phyloP scores from a whole-genome alignment of 495 filamentous ascomycete species.

The Penicillium paxilli region DNA sequence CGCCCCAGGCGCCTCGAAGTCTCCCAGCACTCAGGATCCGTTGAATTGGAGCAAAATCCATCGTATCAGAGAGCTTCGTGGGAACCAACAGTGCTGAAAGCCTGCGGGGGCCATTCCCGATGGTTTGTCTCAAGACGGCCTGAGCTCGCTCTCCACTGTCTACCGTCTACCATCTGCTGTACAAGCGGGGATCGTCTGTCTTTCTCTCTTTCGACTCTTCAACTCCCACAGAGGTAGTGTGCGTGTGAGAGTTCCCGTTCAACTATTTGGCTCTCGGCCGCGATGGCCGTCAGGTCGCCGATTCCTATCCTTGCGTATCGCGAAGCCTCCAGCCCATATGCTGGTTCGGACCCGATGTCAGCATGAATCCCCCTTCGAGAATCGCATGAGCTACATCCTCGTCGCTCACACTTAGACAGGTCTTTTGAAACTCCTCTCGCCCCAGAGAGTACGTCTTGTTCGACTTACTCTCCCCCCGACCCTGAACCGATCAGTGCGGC shows the following conservation, averaged over 20 bases:
- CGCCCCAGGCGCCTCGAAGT: constrained; percentile 28
- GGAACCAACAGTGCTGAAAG: constrained; percentile 8
- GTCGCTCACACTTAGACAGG: constrained; percentile 10
- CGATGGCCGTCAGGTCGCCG: constrained; percentile 37
- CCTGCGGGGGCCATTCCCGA: constrained; percentile 6
- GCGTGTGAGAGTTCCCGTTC: background rate
- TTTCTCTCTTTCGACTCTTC: constrained; percentile 3
- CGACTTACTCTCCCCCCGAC: background rate
- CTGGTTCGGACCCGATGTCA: constrained; percentile 17
- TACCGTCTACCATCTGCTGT: constrained; percentile 1
- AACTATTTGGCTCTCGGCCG: constrained; percentile 10
- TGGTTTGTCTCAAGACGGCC: constrained; percentile 12
- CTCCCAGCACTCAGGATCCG: background rate
- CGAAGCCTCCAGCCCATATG: constrained; percentile 19
- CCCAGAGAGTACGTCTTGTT: constrained; percentile 1
- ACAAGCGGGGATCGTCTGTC: constrained; percentile 5
- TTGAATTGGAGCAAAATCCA: background rate
- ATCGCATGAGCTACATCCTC: background rate
- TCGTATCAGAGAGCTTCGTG: constrained; percentile 12
- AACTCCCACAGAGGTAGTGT: background rate
- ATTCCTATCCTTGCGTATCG: constrained; percentile 26
- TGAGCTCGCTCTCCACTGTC: constrained; percentile 8
- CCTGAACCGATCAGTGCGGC: background rate
- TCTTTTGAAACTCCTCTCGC: constrained; percentile 8
- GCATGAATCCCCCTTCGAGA: constrained; percentile 1